Evolutionary conservation across 176 grass and related monocot genomes (phyloP).

Genomic region (Alloteropsis semialata): DNA sequence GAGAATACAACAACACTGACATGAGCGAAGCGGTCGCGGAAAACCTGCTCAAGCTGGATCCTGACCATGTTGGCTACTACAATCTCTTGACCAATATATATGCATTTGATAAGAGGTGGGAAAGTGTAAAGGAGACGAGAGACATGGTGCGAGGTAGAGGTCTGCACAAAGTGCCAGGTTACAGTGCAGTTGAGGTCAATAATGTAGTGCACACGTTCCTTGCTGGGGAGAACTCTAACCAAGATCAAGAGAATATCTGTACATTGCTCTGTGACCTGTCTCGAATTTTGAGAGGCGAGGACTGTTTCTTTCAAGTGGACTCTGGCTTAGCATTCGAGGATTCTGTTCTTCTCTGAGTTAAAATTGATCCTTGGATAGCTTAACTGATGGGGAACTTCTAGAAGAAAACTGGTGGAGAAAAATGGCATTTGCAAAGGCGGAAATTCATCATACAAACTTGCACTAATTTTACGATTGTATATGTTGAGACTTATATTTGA

Average conservation of each 20-base stretch:
- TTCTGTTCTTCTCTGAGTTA: constrained; percentile 10
- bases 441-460: background rate
- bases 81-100: constrained; percentile 61
- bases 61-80: constrained; percentile 58
- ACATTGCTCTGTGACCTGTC: constrained; percentile 26
- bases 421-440: background rate
- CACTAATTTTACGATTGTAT: background rate
- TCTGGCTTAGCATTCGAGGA: background rate
- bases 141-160: constrained; percentile 32
- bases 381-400: background rate
- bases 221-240: constrained; percentile 28
- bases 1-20: constrained; percentile 35
- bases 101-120: constrained; percentile 63
- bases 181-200: constrained; percentile 44
- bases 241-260: constrained; percentile 26
- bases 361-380: background rate
- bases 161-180: constrained; percentile 43
- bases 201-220: constrained; percentile 37
- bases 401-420: background rate
- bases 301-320: background rate
- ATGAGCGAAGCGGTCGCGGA: constrained; percentile 40
- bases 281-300: background rate
- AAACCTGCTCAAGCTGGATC: constrained; percentile 35
- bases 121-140: constrained; percentile 36
- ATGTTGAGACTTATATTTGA: background rate